phyloP scores from a whole-genome alignment of 2,329 filamentous ascomycete genomes.

The Chaetothyriales sp. region DNA sequence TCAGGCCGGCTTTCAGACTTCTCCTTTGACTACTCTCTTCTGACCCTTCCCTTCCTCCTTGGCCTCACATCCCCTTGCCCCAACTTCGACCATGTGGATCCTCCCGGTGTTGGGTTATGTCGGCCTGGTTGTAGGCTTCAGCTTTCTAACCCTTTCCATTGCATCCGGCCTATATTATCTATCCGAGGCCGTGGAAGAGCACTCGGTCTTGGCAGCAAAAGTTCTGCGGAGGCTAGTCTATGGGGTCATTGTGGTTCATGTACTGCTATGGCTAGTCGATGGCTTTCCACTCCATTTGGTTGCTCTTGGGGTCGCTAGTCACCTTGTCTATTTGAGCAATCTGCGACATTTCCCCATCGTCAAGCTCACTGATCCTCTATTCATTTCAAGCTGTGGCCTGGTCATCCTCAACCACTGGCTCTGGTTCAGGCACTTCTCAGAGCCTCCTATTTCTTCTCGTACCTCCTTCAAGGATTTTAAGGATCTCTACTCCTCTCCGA shows the following conservation, averaged over 20 bases:
- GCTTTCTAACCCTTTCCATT: slow-evolving; percentile 90
- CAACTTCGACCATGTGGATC: slow-evolving; percentile 63
- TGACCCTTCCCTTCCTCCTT: neutral
- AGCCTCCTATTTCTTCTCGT: slow-evolving; percentile 35
- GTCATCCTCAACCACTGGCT: slow-evolving; percentile 84
- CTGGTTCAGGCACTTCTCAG: slow-evolving; percentile 88
- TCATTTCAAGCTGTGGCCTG: slow-evolving; percentile 67
- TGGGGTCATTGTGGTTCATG: slow-evolving; percentile 56
- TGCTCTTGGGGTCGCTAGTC: slow-evolving; percentile 59
- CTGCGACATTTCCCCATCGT: slow-evolving; percentile 63
- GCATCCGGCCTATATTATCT: slow-evolving; percentile 98
- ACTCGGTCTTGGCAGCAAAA: slow-evolving; percentile 81
- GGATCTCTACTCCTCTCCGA: slow-evolving; percentile 25
- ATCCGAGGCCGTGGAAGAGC: slow-evolving; percentile 93
- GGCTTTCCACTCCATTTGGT: slow-evolving; percentile 67
- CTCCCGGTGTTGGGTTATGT: slow-evolving; percentile 80
- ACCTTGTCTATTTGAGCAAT: slow-evolving; percentile 78
- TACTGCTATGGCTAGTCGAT: slow-evolving; percentile 64
- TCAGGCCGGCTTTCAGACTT: neutral
- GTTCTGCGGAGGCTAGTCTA: slow-evolving; percentile 79
- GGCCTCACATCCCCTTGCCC: neutral
- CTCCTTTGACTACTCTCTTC: neutral
- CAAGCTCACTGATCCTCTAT: slow-evolving; percentile 72
- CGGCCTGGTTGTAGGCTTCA: slow-evolving; percentile 76
- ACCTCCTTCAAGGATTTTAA: slow-evolving; percentile 18